Evolutionary conservation across 163 green algal species (phyloP), one percentile per base, ranked within the genome.

Genomic region (Coccomyxa subellipsoidea): DNA sequence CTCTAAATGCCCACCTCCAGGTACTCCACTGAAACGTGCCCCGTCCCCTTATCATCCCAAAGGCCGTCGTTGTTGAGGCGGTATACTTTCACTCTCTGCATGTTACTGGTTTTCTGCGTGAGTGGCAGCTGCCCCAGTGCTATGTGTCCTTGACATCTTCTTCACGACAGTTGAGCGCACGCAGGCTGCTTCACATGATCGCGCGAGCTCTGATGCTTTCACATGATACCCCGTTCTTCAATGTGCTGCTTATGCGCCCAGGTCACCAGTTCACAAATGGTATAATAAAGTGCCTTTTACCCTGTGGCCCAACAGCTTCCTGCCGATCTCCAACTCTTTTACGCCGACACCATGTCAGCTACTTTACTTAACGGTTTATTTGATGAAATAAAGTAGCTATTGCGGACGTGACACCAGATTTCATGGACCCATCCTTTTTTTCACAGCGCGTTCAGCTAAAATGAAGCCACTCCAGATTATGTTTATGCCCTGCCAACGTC

Each of bases 1-100:
- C 31, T 7, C 1, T 53, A n/a, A 47, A 78, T 32, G 15, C 69
- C 54, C 7, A 98, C 94, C 93, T 98, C 92, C 80, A 97, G 86
- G 54, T 93, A 95, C 84, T 98, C 93, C 25, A 99, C 86, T 7
- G 88, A 93, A 0, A 98, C 93, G 54, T 95, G 86, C 10, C 96
- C 96, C 10, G 95, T 98, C 27, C 96, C 96, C 69, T 94, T 96
- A 86, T 99, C 96, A 82, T 98, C 94, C 96, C 96, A 99, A 54
- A 92, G 84, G 1, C 95, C 95, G 21, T 95, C 89, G 18, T 93
- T 83, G 70, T 95, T 97, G 0, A 99, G 85, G 25, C 90, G 91
- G 82, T 99, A 99, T 0, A 99, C 89, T 84, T 99, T 98, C 1
- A 98, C 96, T 4, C 95, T 87, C 82, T 97, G 92, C 76, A 80